Conservation (phyloP, 148 eudicot species). For the Suaeda aralocaspica region DNA sequence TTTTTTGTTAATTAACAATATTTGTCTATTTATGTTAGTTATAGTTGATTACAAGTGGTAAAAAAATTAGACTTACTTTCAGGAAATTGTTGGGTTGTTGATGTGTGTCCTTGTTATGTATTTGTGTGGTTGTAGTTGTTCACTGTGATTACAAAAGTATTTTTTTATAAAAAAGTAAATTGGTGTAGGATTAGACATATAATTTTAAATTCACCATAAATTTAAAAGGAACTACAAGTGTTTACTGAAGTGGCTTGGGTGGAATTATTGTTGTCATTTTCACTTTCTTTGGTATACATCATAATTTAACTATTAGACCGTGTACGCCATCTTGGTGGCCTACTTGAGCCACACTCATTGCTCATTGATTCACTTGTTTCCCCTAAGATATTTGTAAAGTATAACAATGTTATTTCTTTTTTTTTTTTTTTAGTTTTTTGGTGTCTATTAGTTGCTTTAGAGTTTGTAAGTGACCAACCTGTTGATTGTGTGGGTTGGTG, state of each 20-base stretch:
- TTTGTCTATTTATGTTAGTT: not conserved
- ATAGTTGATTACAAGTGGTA: not conserved
- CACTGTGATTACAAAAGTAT: not conserved
- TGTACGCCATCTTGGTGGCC: not conserved
- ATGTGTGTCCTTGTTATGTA: not conserved
- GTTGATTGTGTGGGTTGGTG: not conserved
- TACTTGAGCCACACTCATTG: not conserved
- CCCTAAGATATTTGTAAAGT: not conserved
- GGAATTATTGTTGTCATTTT: not conserved
- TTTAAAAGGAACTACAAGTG: not conserved
- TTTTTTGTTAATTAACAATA: not conserved
- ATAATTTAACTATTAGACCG: not conserved
- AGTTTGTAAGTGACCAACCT: not conserved
- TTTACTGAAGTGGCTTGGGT: not conserved
- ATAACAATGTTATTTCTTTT: too few species aligned
- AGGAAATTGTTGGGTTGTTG: not conserved
- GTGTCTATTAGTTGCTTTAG: not conserved
- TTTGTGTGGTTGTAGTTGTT: not conserved
- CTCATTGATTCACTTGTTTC: not conserved
- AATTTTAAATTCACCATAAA: too few species aligned
- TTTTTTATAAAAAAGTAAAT: not conserved
- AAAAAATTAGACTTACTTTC: too few species aligned
- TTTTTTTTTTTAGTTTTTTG: not conserved
- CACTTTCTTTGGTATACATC: not conserved
- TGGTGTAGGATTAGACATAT: too few species aligned